Conservation (phyloP, 2,329 filamentous ascomycete species). For the Dactylellina haptotyla region DNA sequence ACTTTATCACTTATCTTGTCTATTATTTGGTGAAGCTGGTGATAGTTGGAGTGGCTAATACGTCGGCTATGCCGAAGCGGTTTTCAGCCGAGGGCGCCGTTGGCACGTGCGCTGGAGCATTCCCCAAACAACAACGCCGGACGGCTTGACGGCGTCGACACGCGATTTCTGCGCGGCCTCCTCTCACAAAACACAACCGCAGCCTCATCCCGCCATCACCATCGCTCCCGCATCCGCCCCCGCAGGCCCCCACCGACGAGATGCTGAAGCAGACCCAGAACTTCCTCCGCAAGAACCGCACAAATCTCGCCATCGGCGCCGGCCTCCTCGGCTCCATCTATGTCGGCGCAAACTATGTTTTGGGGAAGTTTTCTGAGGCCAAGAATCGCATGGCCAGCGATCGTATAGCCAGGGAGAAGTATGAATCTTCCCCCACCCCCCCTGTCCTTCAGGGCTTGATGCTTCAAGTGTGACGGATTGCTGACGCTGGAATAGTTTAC, state of each 20-base stretch:
- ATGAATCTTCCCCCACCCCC: slow-evolving; percentile 59
- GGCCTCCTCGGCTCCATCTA: slow-evolving; percentile 91
- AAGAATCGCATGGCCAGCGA: slow-evolving; percentile 97
- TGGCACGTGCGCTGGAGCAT: slow-evolving; percentile 11
- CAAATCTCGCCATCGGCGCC: slow-evolving; percentile 85
- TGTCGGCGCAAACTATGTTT: slow-evolving; percentile 88
- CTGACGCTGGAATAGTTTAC: slow-evolving; percentile 70
- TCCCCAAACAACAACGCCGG: slow-evolving; percentile 6
- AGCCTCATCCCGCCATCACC: slow-evolving; percentile 4
- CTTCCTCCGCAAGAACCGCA: slow-evolving; percentile 93
- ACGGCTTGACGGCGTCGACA: slow-evolving; percentile 5
- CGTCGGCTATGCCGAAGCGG: not conserved
- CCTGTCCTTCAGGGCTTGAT: not conserved
- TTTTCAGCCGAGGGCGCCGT: slow-evolving; percentile 6
- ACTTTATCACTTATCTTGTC: no score
- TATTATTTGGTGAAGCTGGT: no score
- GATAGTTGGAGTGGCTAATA: no score
- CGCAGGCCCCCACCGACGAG: slow-evolving; percentile 62
- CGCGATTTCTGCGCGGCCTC: slow-evolving; percentile 16
- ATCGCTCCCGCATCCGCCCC: slow-evolving; percentile 5
- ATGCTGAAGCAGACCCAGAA: slow-evolving; percentile 80
- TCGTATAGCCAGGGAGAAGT: slow-evolving; percentile 97
- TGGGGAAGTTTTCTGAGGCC: slow-evolving; percentile 90
- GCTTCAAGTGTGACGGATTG: not conserved
- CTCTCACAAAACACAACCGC: not conserved